A percentile compares a stretch with the other conserved stretches of the same genome.
phyloP scores from a whole-genome alignment of 1,284 basidiomycete species.

The Chalciporus piperatoides region DNA sequence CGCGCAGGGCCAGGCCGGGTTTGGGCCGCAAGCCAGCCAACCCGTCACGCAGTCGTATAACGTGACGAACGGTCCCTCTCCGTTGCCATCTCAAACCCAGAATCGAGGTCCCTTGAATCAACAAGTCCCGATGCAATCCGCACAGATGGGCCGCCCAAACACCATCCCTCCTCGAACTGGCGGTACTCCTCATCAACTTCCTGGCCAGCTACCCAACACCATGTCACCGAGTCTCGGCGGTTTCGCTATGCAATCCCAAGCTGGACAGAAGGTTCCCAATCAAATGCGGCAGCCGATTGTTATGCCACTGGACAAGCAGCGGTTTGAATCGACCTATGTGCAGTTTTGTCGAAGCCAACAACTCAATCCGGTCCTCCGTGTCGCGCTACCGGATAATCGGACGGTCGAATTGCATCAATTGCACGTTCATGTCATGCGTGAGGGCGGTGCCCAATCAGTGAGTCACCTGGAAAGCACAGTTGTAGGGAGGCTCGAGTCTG shows the following conservation, averaged over 20 bases:
- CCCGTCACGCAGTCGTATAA: conserved; percentile 25
- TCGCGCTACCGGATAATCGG: conserved; percentile 48
- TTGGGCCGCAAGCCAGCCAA: conserved; percentile 22
- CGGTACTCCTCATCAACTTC: conserved; percentile 33
- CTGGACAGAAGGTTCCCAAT: conserved; percentile 25
- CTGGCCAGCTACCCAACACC: conserved; percentile 21
- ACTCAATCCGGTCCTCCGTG: conserved; percentile 38
- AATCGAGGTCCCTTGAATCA: conserved; percentile 19
- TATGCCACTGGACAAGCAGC: conserved; percentile 44
- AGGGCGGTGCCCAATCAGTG: conserved; percentile 52
- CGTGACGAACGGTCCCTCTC: conserved; percentile 18
- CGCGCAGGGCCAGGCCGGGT: conserved; percentile 23
- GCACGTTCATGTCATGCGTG: conserved; percentile 53
- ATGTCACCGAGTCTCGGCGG: conserved; percentile 28
- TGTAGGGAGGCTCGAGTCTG: conserved; percentile 4
- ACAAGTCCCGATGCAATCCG: conserved; percentile 25
- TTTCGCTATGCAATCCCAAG: conserved; percentile 16
- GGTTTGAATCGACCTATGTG: conserved; percentile 49
- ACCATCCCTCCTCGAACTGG: conserved; percentile 29
- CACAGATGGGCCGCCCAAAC: conserved; percentile 26
- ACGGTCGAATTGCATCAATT: conserved; percentile 54
- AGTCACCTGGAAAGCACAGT: conserved; percentile 17
- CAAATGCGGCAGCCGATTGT: conserved; percentile 19
- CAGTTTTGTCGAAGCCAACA: conserved; percentile 43
- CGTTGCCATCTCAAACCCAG: conserved; percentile 24